Base-by-base conservation (phyloP, 331 rosid species). In the Prunus yedoensis region DNA sequence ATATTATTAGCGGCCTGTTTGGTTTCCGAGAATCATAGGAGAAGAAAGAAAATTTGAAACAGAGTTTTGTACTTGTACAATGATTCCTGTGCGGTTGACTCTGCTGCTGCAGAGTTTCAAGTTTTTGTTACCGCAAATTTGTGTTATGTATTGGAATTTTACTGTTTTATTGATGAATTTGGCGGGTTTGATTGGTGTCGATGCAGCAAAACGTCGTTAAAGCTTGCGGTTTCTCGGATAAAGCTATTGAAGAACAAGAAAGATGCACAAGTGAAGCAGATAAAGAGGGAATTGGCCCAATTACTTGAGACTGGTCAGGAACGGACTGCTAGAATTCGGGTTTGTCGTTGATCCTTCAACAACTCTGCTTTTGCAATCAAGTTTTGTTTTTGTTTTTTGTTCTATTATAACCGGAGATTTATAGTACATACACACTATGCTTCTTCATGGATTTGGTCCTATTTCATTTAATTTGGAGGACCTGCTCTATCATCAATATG, bases 261-360 rank as follows among this genome's bases (percentile, higher is more conserved):
- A 84, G 97, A 90, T 41, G 88, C 86, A 0, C 97, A 92, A 27
- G 73, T 92, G 41, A 89, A 60, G 89, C 92, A 89, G 82, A 81
- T 88, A 56, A 90, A 78, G 88, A 83, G 88, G 81, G 99, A 92
- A 59, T 77, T 95, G 83, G 97, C 97, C 14, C 88, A 90, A 77
- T 80, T 95, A 88, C 91, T 90, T 5, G 88, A 89, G 85, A 80
- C 88, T 51, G 98, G 97, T 41, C 96, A 95, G 83, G 88, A 88
- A 13, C 96, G 81, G 75, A 92, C 96, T 60, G 97, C 99, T 73
- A 86, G 97, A 81, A 95, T 92, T 79, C 85, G 97, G 92, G 99
- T 95, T 77, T 68, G 66, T 53, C 51, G 32, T 38, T 71, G 14
- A 47, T 77, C 71, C 68, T 76, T 81, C 20, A 30, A 38, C 57